A percentile compares a stretch with the other conserved stretches of the same genome.
These are phyloP conservation scores for Fusarium sp. DNA, from an alignment of 2,329 filamentous ascomycete genomes.

Conservation along the genomic window DNA sequence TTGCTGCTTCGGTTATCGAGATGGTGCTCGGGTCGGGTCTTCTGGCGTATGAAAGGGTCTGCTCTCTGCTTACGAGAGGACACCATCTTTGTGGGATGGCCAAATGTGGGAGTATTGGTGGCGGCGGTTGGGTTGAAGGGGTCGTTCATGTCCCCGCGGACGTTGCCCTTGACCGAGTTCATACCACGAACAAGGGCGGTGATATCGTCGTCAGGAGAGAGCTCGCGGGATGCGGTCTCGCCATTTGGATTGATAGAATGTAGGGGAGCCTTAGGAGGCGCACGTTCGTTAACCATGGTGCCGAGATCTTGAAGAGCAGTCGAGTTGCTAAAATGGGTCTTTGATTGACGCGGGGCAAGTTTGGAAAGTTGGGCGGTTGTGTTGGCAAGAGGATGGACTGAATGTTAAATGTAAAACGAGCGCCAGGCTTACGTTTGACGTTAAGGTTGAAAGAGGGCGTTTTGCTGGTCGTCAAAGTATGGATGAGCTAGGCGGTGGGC, in stretches of 20 bases:
- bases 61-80: slow-evolving; percentile 67
- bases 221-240: slow-evolving; percentile 42
- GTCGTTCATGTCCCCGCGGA: slow-evolving; percentile 26
- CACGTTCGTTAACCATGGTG: slow-evolving; percentile 61
- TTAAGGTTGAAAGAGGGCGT: slow-evolving; percentile 6
- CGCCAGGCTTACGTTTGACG: slow-evolving; percentile 24
- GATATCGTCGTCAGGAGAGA: slow-evolving; percentile 51
- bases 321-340: slow-evolving; percentile 16
- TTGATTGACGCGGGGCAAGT: slow-evolving; percentile 13
- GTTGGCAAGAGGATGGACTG: slow-evolving; percentile 28
- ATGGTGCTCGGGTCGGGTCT: slow-evolving; percentile 68
- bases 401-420: slow-evolving; percentile 40
- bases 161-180: slow-evolving; percentile 42
- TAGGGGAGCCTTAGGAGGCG: slow-evolving; percentile 57
- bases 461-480: slow-evolving; percentile 2
- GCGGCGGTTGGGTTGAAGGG: slow-evolving; percentile 24
- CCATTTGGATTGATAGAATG: slow-evolving; percentile 53
- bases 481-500: slow-evolving; percentile 23
- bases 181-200: slow-evolving; percentile 48
- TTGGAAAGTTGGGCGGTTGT: slow-evolving; percentile 35
- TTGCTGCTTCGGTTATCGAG: slow-evolving; percentile 51
- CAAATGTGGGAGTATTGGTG: slow-evolving; percentile 47
- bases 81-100: slow-evolving; percentile 57
- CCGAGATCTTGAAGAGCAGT: slow-evolving; percentile 33
- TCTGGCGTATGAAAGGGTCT: slow-evolving; percentile 65